These are phyloP conservation scores for Pseudocercospora pini-densiflorae DNA, from an alignment of 2,329 filamentous ascomycete species.

Conservation along the genomic window DNA sequence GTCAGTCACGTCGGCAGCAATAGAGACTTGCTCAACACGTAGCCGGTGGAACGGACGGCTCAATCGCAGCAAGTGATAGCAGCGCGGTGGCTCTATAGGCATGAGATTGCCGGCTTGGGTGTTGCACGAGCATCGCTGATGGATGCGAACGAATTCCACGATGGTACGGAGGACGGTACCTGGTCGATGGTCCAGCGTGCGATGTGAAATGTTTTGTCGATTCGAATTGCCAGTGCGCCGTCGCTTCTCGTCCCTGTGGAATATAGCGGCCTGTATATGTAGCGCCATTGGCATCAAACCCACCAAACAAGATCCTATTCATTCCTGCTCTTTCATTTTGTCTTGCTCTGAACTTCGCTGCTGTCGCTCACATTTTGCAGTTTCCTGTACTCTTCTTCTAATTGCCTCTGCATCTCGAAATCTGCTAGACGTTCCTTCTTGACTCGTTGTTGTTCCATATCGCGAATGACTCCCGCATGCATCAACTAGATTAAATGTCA, in stretches of 20 bases:
- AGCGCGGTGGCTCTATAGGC: neutral
- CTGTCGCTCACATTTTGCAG: slow-evolving; percentile 75
- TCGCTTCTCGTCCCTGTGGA: neutral
- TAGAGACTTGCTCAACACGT: neutral
- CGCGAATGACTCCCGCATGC: slow-evolving; percentile 91
- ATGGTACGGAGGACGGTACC: neutral
- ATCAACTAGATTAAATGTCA: slow-evolving; percentile 68
- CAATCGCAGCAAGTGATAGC: neutral
- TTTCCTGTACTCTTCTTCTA: slow-evolving; percentile 90
- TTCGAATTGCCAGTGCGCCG: neutral
- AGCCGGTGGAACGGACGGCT: neutral
- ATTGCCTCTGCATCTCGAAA: slow-evolving; percentile 84
- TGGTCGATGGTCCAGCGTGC: neutral
- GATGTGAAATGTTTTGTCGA: neutral
- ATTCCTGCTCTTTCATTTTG: slow-evolving; percentile 19
- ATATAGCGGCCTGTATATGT: neutral
- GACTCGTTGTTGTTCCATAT: slow-evolving; percentile 90
- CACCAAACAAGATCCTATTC: neutral
- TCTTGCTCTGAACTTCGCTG: slow-evolving; percentile 30
- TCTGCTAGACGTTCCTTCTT: slow-evolving; percentile 91
- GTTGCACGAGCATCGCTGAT: neutral
- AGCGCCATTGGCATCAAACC: neutral
- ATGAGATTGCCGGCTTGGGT: neutral
- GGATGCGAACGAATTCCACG: neutral
- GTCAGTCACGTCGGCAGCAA: neutral